Conservation (phyloP, 768 basidiomycete genomes). For the Lactarius indigo region DNA sequence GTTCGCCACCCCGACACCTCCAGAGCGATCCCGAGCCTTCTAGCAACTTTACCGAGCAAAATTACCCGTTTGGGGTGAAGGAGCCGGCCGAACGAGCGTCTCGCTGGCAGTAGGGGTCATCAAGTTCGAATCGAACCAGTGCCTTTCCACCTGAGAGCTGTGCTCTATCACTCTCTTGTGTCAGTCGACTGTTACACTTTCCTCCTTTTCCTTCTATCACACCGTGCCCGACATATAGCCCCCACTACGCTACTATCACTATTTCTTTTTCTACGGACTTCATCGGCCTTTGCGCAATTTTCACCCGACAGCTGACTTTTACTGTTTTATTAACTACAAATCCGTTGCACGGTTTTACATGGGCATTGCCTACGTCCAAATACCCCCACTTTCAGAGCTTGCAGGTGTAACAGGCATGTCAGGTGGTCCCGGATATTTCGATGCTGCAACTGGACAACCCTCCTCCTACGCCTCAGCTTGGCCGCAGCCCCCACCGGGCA, state of each 20-base stretch:
- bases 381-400: slow-evolving; percentile 11
- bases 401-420: slow-evolving; percentile 15
- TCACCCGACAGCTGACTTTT: neutral
- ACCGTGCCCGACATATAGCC: slow-evolving; percentile 2
- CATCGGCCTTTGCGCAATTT: slow-evolving; percentile 7
- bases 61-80: slow-evolving; percentile 1
- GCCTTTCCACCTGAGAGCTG: slow-evolving; percentile 11
- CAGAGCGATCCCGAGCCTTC: slow-evolving; percentile 9
- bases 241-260: neutral
- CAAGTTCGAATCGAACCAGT: neutral
- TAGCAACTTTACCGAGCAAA: slow-evolving; percentile 4
- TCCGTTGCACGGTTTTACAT: slow-evolving; percentile 4
- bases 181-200: neutral
- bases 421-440: slow-evolving; percentile 8
- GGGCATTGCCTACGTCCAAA: slow-evolving; percentile 11
- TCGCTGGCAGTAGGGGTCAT: neutral
- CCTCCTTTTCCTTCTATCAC: slow-evolving; percentile 11
- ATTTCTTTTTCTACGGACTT: slow-evolving; percentile 5
- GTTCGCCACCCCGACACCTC: neutral
- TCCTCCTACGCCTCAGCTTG: neutral
- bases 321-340: neutral
- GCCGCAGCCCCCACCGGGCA: slow-evolving; percentile 1
- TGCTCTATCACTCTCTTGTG: slow-evolving; percentile 5
- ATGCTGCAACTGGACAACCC: slow-evolving; percentile 12
- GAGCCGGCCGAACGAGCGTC: neutral